Percentiles rank a stretch among this genome's conserved stretches.
Conservation (phyloP, 305 asterid species). For the Plantago lanceolata region DNA sequence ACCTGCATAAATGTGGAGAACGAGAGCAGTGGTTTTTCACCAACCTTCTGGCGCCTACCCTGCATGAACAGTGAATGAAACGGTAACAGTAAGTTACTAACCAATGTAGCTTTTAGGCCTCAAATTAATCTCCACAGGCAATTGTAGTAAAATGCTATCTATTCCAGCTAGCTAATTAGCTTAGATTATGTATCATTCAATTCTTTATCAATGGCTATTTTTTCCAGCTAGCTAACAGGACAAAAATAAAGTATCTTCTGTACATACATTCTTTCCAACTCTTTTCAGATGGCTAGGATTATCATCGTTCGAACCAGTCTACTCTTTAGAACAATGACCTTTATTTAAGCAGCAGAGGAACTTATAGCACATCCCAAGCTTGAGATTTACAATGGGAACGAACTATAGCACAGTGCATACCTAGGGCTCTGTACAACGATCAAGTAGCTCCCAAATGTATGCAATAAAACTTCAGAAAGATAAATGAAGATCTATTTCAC, state of each 20-base stretch:
- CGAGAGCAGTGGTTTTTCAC: conserved; percentile 88
- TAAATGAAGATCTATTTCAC: neutral
- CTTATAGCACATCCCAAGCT: neutral
- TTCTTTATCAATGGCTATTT: no score
- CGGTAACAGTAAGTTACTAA: conserved; percentile 10
- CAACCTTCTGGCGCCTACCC: conserved; percentile 84
- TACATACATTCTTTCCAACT: neutral
- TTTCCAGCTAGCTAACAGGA: neutral
- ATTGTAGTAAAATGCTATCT: conserved; percentile 2
- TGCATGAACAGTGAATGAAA: conserved; percentile 33
- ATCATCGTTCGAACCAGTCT: neutral
- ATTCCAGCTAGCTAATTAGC: neutral
- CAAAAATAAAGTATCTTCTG: neutral
- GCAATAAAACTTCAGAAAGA: neutral
- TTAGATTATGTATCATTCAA: neutral
- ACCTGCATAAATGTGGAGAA: conserved; percentile 86
- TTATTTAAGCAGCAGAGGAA: neutral
- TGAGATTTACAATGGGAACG: neutral
- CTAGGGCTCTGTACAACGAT: neutral
- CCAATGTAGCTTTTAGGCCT: conserved; percentile 19
- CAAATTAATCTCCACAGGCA: conserved; percentile 6
- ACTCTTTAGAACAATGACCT: neutral
- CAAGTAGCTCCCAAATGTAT: neutral
- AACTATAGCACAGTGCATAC: neutral
- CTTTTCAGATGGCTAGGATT: neutral